These are phyloP conservation scores for Rhizopogon sp. DNA, from an alignment of 768 basidiomycete genomes.

Conservation along the genomic window DNA sequence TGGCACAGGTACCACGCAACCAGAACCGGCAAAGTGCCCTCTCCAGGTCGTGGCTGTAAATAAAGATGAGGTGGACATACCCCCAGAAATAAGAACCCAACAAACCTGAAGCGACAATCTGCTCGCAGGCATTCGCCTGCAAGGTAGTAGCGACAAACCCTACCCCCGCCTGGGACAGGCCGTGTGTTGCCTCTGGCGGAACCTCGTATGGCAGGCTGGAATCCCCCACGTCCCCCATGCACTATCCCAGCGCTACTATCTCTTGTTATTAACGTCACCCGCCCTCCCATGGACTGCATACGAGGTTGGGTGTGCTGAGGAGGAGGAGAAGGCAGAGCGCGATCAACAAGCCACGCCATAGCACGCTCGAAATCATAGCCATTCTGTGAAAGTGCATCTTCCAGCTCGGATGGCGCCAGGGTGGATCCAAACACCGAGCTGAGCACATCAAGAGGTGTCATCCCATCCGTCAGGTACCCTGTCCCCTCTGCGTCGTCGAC, in stretches of 20 bases:
- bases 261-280: slow-evolving; percentile 61
- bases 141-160: slow-evolving; percentile 95
- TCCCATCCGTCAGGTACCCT: slow-evolving; percentile 76
- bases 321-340: slow-evolving; percentile 43
- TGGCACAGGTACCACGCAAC: slow-evolving; percentile 95
- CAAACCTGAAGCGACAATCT: slow-evolving; percentile 96
- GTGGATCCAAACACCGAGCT: slow-evolving; percentile 90
- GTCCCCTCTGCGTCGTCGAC: slow-evolving; percentile 45
- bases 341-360: slow-evolving; percentile 92
- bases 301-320: slow-evolving; percentile 36
- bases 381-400: slow-evolving; percentile 84
- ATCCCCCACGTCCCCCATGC: slow-evolving; percentile 41
- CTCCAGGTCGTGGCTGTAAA: slow-evolving; percentile 83
- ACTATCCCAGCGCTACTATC: slow-evolving; percentile 35
- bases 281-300: slow-evolving; percentile 60
- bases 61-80: slow-evolving; percentile 5
- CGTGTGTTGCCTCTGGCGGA: slow-evolving; percentile 20
- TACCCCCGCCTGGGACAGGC: slow-evolving; percentile 50
- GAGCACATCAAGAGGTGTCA: slow-evolving; percentile 97
- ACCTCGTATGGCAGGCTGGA: slow-evolving; percentile 17
- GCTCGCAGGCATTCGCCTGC: slow-evolving; percentile 94
- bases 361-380: slow-evolving; percentile 95
- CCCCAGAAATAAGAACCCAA: slow-evolving; percentile 2
- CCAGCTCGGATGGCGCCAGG: slow-evolving; percentile 84
- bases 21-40: slow-evolving; percentile 95